These are phyloP conservation scores for Ceratorhiza oryzae-sativae DNA, from an alignment of 1,284 basidiomycete species.

Conservation along the genomic window DNA sequence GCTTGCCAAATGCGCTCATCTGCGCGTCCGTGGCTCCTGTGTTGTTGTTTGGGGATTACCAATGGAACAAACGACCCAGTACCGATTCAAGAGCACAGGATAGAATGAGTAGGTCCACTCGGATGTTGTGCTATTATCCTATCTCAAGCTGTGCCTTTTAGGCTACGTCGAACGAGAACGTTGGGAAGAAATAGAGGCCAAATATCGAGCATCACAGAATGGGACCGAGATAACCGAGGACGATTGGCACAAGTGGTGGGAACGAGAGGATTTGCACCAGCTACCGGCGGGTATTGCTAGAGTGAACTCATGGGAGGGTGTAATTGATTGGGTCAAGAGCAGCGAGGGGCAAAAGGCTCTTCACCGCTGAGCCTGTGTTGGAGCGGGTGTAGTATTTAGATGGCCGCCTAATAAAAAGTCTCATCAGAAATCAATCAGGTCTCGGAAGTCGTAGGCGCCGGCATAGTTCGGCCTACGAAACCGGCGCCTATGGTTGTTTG, in stretches of 20 bases:
- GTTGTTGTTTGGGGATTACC: constrained; percentile 43
- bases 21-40: constrained; percentile 52
- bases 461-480: not conserved
- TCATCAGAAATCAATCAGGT: not conserved
- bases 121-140: not conserved
- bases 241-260: constrained; percentile 36
- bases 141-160: not conserved
- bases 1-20: constrained; percentile 40
- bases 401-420: no score
- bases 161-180: constrained; percentile 21
- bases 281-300: constrained; percentile 14
- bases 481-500: not conserved
- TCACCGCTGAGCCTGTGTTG: not conserved
- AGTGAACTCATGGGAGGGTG: not conserved
- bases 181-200: constrained; percentile 27
- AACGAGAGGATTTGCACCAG: constrained; percentile 15
- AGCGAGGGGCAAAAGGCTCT: constrained; percentile 14
- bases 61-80: constrained; percentile 42
- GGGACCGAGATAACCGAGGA: not conserved
- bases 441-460: not conserved
- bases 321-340: constrained; percentile 19
- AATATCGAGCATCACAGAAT: constrained; percentile 8
- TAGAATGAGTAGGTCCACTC: constrained; percentile 25
- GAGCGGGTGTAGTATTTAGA: no score
- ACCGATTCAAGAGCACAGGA: constrained; percentile 29